Evolutionary conservation across 2,329 filamentous ascomycete genomes (phyloP).

Genomic region (Cladophialophora exuberans): DNA sequence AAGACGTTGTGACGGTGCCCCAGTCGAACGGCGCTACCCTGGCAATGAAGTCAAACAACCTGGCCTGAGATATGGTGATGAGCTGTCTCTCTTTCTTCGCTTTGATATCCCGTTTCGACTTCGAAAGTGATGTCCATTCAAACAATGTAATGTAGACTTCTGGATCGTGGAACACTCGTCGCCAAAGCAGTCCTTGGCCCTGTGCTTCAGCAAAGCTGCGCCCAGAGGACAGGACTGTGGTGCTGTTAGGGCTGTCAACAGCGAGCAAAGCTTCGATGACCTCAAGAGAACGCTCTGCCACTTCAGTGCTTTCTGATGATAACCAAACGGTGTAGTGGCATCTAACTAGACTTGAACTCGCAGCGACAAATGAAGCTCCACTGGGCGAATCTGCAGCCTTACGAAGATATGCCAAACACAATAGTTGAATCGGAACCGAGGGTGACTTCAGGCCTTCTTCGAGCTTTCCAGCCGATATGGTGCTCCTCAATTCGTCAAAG

Average conservation of each 20-base stretch:
- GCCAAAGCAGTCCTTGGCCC: constrained; percentile 62
- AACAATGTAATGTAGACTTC: constrained; percentile 63
- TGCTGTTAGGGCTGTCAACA: constrained; percentile 48
- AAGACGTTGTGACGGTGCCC: constrained; percentile 55
- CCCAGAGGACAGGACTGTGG: constrained; percentile 32
- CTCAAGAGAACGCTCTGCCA: constrained; percentile 58
- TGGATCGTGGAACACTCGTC: constrained; percentile 63
- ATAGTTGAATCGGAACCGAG: constrained; percentile 57
- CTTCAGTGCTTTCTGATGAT: constrained; percentile 57
- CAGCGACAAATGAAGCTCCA: constrained; percentile 63
- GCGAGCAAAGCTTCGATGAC: constrained; percentile 57
- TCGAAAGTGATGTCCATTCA: constrained; percentile 41
- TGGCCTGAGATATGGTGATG: constrained; percentile 62
- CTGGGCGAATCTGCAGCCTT: constrained; percentile 57
- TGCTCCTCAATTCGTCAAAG: constrained; percentile 53
- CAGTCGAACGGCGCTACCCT: constrained; percentile 59
- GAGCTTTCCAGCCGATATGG: constrained; percentile 57
- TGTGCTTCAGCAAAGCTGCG: constrained; percentile 37
- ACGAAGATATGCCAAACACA: constrained; percentile 59
- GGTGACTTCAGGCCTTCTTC: constrained; percentile 56
- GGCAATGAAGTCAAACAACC: constrained; percentile 62
- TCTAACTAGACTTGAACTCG: constrained; percentile 57
- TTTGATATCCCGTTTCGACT: constrained; percentile 49
- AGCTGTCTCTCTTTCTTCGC: constrained; percentile 48
- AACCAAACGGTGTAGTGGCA: constrained; percentile 63